phyloP scores from a whole-genome alignment of 2,329 filamentous ascomycete genomes.

The Aspergillus sp. region DNA sequence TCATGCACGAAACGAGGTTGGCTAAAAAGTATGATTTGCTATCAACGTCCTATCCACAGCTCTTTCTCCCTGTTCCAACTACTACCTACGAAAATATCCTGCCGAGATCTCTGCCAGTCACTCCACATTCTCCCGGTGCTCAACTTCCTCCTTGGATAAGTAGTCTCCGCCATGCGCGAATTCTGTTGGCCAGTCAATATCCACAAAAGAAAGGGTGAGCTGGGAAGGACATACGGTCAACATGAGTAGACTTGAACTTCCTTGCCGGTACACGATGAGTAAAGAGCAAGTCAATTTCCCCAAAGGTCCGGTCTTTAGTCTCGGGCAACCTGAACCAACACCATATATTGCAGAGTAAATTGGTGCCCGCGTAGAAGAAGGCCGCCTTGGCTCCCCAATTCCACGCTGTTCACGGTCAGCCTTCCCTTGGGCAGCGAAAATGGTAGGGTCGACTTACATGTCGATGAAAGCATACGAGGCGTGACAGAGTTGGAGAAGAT shows the following conservation, averaged over 20 bases:
- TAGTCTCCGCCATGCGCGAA: background rate
- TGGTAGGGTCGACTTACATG: conserved; percentile 13
- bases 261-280: conserved; percentile 38
- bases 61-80: no score
- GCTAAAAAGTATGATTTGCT: no score
- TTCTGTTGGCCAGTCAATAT: background rate
- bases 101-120: background rate
- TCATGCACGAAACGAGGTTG: no score
- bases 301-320: conserved; percentile 37
- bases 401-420: conserved; percentile 21
- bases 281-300: conserved; percentile 45
- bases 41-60: no score
- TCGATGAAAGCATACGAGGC: conserved; percentile 27
- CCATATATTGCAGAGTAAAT: conserved; percentile 27
- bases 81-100: no score
- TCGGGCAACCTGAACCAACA: conserved; percentile 41
- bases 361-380: conserved; percentile 40
- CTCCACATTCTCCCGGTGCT: background rate
- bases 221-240: background rate
- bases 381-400: conserved; percentile 40
- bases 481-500: conserved; percentile 44
- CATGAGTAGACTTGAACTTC: conserved; percentile 31
- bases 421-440: no score
- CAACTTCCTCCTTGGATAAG: background rate
- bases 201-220: background rate